Evolutionary conservation across 1,284 basidiomycete genomes (phyloP), one percentile per base, ranked within the genome.

Genomic region (Microbotryum saponariae): DNA sequence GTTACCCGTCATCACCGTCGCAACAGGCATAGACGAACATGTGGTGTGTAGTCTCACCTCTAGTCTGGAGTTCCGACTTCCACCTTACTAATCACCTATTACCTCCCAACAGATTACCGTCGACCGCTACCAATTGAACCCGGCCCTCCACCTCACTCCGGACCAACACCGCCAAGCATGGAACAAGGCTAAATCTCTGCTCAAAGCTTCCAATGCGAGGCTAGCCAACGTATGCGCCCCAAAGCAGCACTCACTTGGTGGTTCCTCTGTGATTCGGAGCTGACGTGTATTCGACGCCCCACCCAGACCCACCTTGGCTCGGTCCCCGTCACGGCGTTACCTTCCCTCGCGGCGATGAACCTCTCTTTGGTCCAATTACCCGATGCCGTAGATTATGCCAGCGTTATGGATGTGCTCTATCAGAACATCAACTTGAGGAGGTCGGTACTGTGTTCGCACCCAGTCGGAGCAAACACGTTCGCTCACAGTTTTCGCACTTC

Each of bases 361-460:
- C 37, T 62, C 7, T 50, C 60, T 1, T 21, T 62, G 37, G 52
- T 62, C 16, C 60, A 62, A n/a, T n/a, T 62, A 2, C 56, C 60
- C 9, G 51, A 37, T 6, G 60, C 51, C 2, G 12, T 12, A 18
- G 56, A 62, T 44, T 62, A 54, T 10, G 45, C 25, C 2, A 7
- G 21, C 7, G 27, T 47, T 18, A 14, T 12, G 16, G 25, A 25
- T 10, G 46, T 27, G 9, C 56, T 62, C 6, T 58, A 50, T 33
- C 42, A 33, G 20, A 54, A 58, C 16, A 62, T 62, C 52, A 62
- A 62, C 37, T 46, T 62, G 5, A 51, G 60, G 5, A 45, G 60
- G 27, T 27, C 27, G 27, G 27, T 27, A 6, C 27, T 27, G 6
- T 6, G 27, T 27, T 27, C 6, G 27, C 27, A 27, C 27, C 27